Base-by-base conservation (phyloP, 139 green algal species). In the Chlamydomonas eustigma region DNA sequence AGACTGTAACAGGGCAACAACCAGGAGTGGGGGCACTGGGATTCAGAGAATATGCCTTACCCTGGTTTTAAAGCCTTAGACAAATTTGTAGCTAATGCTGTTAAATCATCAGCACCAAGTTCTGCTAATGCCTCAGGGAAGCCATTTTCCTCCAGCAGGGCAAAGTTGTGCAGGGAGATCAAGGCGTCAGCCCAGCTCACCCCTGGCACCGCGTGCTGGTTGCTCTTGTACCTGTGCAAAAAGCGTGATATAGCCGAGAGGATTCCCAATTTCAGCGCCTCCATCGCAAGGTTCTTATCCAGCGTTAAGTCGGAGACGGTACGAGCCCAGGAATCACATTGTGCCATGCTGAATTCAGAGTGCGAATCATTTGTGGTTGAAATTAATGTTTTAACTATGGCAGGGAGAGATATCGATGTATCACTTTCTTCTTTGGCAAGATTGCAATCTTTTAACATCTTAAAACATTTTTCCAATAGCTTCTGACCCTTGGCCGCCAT, bases 111-210 rank as follows among this genome's bases (percentile, higher is more conserved):
- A 34, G 65, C 22, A 8, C 24, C 31, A 4, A 72, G 65, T 24
- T 44, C 4, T 6, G 5, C 65, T 34, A 72, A 31, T 6, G 65
- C 65, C 22, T 72, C 65, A 34, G 65, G 65, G 65, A 72, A 72
- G 24, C 65, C 65, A 6, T 39, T 6, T 33, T 72, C 65, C 28
- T 72, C 65, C 25, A 38, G 28, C 28, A 72, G 65, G 25, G 65
- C 65, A 4, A 72, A 39, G 65, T 72, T 72, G 65, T 72, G 65
- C 65, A 72, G 65, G 5, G 18, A n/a, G 18, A 72, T 39, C 65
- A 72, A 34, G 12, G 65, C 65, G 34, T 72, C 65, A 31, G 22
- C 30, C 65, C 65, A 72, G 28, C 65, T 22, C 28, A 72, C 28
- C 3, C 18, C 65, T 3, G 8, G 22, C 18, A 39, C 28, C 12